phyloP scores from a whole-genome alignment of 768 basidiomycete species.

The Amylocystis lapponica region DNA sequence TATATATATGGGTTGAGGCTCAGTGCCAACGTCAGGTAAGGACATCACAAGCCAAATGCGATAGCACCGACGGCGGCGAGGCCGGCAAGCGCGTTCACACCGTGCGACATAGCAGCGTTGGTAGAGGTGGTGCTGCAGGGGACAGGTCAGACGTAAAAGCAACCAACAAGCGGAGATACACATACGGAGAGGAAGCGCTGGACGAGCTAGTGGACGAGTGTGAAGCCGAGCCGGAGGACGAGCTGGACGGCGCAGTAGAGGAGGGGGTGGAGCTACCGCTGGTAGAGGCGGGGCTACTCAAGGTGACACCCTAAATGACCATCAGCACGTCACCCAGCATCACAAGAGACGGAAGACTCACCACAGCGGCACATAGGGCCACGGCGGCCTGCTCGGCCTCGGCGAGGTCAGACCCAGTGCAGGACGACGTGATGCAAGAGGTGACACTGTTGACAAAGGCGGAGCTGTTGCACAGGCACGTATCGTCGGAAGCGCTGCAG shows the following conservation, averaged over 20 bases:
- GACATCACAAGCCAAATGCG: constrained; percentile 39
- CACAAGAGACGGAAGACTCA: constrained; percentile 10
- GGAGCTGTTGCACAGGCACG: constrained; percentile 36
- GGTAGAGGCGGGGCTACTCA: constrained; percentile 15
- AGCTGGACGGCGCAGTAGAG: constrained; percentile 7
- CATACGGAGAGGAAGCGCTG: background rate
- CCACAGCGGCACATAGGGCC: constrained; percentile 20
- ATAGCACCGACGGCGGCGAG: constrained; percentile 39
- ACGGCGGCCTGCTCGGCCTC: constrained; percentile 21
- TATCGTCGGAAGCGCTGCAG: constrained; percentile 46
- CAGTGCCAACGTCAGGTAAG: too few relatives aligned
- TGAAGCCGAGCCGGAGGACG: constrained; percentile 1
- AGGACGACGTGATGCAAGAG: constrained; percentile 22
- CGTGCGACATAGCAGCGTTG: constrained; percentile 22
- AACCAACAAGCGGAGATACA: background rate
- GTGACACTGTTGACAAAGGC: constrained; percentile 23
- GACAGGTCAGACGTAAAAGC: background rate
- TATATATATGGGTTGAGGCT: too few relatives aligned
- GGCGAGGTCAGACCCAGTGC: constrained; percentile 18
- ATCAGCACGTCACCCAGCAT: constrained; percentile 7
- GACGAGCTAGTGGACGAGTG: background rate
- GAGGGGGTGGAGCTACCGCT: constrained; percentile 9
- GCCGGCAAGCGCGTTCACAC: constrained; percentile 33
- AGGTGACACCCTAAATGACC: constrained; percentile 3
- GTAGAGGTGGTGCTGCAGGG: constrained; percentile 3